Evolutionary conservation across 306 rosid genomes (phyloP).

Genomic region (Trifolium pratense): DNA sequence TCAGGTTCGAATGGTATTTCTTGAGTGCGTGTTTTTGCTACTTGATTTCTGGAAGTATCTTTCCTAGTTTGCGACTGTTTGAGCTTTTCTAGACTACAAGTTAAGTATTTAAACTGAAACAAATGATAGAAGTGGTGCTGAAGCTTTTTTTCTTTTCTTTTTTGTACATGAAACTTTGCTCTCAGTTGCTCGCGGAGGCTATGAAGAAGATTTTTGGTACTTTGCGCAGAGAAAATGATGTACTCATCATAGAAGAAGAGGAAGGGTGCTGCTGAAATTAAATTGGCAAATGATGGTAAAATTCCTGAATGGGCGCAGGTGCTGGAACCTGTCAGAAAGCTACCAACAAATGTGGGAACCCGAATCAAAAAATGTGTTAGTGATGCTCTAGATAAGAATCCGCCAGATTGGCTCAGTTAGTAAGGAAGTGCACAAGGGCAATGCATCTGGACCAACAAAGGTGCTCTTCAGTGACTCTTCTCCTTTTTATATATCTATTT

Average conservation of each 20-base stretch:
- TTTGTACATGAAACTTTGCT: slow-evolving; percentile 12
- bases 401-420: slow-evolving; percentile 99
- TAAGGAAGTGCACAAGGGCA: slow-evolving; percentile 96
- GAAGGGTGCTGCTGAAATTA: slow-evolving; percentile 59
- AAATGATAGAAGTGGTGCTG: slow-evolving; percentile 33
- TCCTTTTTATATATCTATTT: slow-evolving; percentile 25
- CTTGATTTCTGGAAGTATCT: too few species aligned
- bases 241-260: slow-evolving; percentile 81
- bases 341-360: slow-evolving; percentile 98
- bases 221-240: slow-evolving; percentile 56
- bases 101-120: background rate
- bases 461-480: slow-evolving; percentile 54
- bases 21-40: too few species aligned
- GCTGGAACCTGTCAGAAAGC: slow-evolving; percentile 93
- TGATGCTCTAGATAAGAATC: slow-evolving; percentile 77
- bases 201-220: slow-evolving; percentile 80
- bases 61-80: too few species aligned
- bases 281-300: slow-evolving; percentile 55
- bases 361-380: slow-evolving; percentile 94
- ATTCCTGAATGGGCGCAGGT: slow-evolving; percentile 88
- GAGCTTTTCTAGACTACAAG: too few species aligned
- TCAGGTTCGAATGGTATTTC: too few species aligned
- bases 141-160: slow-evolving; percentile 35
- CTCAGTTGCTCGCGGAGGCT: slow-evolving; percentile 97
- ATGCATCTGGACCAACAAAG: slow-evolving; percentile 99